Percentiles rank a stretch among this genome's conserved stretches.
These are phyloP conservation scores for Suhomyces faveliae DNA, from an alignment of 805 yeast species.

Conservation along the genomic window DNA sequence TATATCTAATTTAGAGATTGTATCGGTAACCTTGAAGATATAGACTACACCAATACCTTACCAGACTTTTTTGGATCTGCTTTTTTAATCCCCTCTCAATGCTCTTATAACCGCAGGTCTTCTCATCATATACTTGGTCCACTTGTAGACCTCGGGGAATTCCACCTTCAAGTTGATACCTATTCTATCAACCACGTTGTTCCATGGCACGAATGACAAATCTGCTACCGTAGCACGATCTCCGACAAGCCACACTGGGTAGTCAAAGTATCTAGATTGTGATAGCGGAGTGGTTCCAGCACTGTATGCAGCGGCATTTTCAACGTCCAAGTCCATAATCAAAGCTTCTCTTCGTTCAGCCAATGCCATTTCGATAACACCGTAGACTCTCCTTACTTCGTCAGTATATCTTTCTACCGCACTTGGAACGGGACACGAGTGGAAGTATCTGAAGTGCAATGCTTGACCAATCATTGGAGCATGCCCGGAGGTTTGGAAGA, in stretches of 20 bases:
- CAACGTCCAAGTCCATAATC: slow-evolving; percentile 84
- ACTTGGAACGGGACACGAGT: slow-evolving; percentile 76
- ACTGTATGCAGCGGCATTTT: slow-evolving; percentile 82
- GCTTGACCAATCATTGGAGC: slow-evolving; percentile 99
- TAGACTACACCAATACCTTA: background rate
- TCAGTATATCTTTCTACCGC: slow-evolving; percentile 90
- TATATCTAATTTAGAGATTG: background rate
- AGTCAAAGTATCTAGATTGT: slow-evolving; percentile 82
- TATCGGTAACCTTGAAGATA: background rate
- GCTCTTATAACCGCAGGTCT: slow-evolving; percentile 90
- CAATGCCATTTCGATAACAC: slow-evolving; percentile 91
- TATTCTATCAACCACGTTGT: slow-evolving; percentile 88
- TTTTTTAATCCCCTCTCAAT: slow-evolving; percentile 58
- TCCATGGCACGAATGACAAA: slow-evolving; percentile 93
- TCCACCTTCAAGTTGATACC: slow-evolving; percentile 86
- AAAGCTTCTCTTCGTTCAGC: slow-evolving; percentile 90
- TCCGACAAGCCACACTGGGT: slow-evolving; percentile 94
- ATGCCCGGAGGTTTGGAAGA: slow-evolving; percentile 94
- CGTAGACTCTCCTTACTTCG: slow-evolving; percentile 90
- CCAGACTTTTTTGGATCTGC: background rate
- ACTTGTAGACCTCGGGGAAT: slow-evolving; percentile 92
- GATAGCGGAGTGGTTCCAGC: slow-evolving; percentile 86
- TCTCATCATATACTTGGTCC: slow-evolving; percentile 95
- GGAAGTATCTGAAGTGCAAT: slow-evolving; percentile 88
- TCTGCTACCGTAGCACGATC: slow-evolving; percentile 82